Percentiles rank a stretch among this genome's conserved stretches.
Evolutionary conservation across 2,329 filamentous ascomycete species (phyloP).

Genomic region (Phaeoacremonium minimum): DNA sequence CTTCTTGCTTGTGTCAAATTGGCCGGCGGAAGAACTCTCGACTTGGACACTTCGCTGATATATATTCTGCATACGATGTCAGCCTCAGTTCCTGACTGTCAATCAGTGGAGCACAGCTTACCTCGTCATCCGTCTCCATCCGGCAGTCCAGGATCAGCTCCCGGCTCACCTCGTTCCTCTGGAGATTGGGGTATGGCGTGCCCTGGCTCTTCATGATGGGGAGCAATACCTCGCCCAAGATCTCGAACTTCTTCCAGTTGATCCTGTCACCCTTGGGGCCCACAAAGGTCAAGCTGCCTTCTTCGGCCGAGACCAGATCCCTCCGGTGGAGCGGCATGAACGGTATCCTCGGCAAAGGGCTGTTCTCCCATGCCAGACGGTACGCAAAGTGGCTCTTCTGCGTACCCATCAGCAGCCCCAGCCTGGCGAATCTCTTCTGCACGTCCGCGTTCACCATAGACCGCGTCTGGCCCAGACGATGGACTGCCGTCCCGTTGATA

Average conservation of each 20-base stretch:
- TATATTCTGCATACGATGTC: constrained; percentile 45
- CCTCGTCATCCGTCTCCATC: constrained; percentile 83
- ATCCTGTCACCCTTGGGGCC: constrained; percentile 69
- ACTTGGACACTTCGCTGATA: constrained; percentile 59
- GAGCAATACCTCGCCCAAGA: constrained; percentile 87
- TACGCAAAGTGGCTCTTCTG: constrained; percentile 93
- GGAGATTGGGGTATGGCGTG: constrained; percentile 70
- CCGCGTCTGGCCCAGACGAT: constrained; percentile 76
- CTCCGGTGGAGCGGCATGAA: constrained; percentile 87
- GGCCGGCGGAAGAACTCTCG: constrained; percentile 43
- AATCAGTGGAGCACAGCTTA: constrained; percentile 36
- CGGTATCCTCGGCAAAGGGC: constrained; percentile 81
- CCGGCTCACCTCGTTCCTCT: constrained; percentile 64
- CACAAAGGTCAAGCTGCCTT: constrained; percentile 87
- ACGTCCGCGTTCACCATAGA: constrained; percentile 67
- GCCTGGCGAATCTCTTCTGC: constrained; percentile 79
- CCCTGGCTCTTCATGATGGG: constrained; percentile 90
- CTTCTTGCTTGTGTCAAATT: constrained; percentile 51
- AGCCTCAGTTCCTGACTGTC: constrained; percentile 9
- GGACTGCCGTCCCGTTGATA: constrained; percentile 82
- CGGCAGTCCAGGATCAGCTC: constrained; percentile 77
- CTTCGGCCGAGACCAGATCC: constrained; percentile 87
- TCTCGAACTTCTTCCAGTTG: constrained; percentile 98
- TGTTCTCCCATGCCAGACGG: constrained; percentile 96
- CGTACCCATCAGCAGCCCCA: constrained; percentile 89